Percentiles rank a stretch among this genome's conserved stretches.
These are phyloP conservation scores for Cercospora nicotianae DNA, from an alignment of 2,329 filamentous ascomycete genomes.

Conservation along the genomic window DNA sequence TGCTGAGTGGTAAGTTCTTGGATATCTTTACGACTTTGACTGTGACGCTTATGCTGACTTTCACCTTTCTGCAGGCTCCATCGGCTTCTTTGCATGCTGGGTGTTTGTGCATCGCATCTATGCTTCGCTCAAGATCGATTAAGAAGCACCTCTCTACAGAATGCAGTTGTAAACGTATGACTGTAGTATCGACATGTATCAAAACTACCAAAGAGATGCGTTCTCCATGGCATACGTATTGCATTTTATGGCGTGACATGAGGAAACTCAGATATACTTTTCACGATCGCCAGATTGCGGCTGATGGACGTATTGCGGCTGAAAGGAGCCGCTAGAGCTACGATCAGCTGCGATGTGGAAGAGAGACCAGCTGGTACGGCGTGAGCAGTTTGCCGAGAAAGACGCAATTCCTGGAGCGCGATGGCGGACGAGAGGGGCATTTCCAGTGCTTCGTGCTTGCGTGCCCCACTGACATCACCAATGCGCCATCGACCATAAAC, in stretches of 20 bases:
- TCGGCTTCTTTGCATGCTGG: constrained; percentile 95
- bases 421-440: constrained; percentile 9
- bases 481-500: constrained; percentile 14
- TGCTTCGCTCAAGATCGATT: constrained; percentile 97
- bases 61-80: constrained; percentile 65
- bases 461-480: constrained; percentile 13
- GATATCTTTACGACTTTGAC: background rate
- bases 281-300: background rate
- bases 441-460: background rate
- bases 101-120: constrained; percentile 93
- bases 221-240: background rate
- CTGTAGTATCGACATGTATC: background rate
- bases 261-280: constrained; percentile 1
- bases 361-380: background rate
- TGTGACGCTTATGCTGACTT: constrained; percentile 20
- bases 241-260: background rate
- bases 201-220: background rate
- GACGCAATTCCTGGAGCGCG: background rate
- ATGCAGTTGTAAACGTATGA: background rate
- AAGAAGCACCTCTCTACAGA: constrained; percentile 28
- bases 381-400: background rate
- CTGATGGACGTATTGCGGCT: background rate
- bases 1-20: constrained; percentile 76
- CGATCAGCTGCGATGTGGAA: constrained; percentile 1
- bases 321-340: background rate